phyloP scores from a whole-genome alignment of 208 protist genomes.

The Trypanosoma boissoni region DNA sequence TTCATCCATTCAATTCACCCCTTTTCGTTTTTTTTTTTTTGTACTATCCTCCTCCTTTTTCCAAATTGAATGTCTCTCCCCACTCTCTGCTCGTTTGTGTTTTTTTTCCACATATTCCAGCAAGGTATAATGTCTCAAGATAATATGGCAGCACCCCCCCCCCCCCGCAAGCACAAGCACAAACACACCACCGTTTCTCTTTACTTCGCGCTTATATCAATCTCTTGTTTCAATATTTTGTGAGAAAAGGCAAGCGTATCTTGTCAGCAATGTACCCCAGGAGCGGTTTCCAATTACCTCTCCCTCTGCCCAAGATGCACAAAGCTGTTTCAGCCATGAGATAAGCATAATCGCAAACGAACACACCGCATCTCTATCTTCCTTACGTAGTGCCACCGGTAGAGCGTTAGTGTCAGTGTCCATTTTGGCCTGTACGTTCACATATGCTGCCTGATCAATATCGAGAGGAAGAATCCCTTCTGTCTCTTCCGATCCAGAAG shows the following conservation, averaged over 20 bases:
- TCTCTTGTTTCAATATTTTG: constrained; percentile 26
- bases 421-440: constrained; percentile 23
- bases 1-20: background rate
- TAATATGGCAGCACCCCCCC: no score
- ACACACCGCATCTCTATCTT: constrained; percentile 29
- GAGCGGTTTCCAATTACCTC: constrained; percentile 25
- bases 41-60: background rate
- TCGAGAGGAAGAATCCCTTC: constrained; percentile 25
- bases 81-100: no score
- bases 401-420: background rate
- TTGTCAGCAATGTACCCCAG: constrained; percentile 23
- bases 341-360: constrained; percentile 32
- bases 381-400: constrained; percentile 5
- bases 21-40: background rate
- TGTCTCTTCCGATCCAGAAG: constrained; percentile 17
- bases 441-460: constrained; percentile 23
- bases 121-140: constrained; percentile 6
- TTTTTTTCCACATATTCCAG: background rate
- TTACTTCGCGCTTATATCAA: no score
- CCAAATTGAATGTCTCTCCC: background rate
- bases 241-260: constrained; percentile 27
- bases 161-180: no score
- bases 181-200: no score
- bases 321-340: constrained; percentile 33
- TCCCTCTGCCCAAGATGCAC: constrained; percentile 16